Base-by-base conservation (phyloP, 2,329 filamentous ascomycete genomes). In the Hymenoscyphus occultus region DNA sequence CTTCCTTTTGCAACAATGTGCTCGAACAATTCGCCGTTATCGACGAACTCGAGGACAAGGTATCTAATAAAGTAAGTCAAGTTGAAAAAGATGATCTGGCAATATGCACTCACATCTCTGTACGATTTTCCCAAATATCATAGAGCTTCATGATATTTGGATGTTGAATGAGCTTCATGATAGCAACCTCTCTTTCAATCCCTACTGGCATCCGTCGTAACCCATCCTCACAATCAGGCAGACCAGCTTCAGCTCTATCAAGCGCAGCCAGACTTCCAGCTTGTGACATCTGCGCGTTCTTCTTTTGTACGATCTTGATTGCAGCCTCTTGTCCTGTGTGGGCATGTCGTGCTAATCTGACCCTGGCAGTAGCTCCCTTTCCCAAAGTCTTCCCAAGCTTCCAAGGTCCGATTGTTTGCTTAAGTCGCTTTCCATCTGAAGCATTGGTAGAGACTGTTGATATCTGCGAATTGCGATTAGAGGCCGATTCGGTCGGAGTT, bases 61-160 rank as follows among this genome's bases (percentile, higher is more conserved):
- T 98, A 98, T 65, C 93, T 97, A 69, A 19, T 51, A 39, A 51
- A 14, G 67, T 78, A 67, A 78, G 72, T 12, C 10, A 2, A 19
- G 19, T 28, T 28, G 19, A 28, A 9, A 12, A 12, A 42, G 10
- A 12, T 3, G 12, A 28, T 42, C 7, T 57, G n/a, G 16, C 31
- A 10, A 31, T 7, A 35, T 31, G 22, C 22, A 79, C 91, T 80
- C 82, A 97, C 91, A 99, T 89, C 77, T 99, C 93, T 64, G 92
- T 91, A 28, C 91, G 86, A 75, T 97, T 98, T 79, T 99, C 95
- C 94, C 94, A 99, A 39, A 99, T 94, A 78, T 99, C 95, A 75
- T 94, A 95, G 10, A 99, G 80, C 71, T 91, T 92, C 77, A 97
- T 93, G 72, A 98, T 94, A 76, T 98, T 95, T 5, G 90, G 91